A percentile compares a stretch with the other conserved stretches of the same genome.
These are phyloP conservation scores for Aspergillus conjunctus DNA, from an alignment of 495 filamentous ascomycete species.

Conservation along the genomic window DNA sequence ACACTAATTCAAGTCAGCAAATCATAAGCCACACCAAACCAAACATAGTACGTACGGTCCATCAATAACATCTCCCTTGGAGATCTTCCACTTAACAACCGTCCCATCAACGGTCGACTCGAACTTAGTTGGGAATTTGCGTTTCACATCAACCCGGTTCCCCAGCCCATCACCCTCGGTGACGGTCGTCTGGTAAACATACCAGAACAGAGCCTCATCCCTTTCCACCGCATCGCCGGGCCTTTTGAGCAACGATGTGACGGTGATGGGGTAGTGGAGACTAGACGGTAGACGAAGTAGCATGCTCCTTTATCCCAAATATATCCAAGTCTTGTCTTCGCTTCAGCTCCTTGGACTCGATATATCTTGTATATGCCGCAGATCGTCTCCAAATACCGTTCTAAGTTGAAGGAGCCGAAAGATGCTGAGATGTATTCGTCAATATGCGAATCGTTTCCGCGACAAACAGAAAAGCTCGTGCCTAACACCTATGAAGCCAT, in stretches of 20 bases:
- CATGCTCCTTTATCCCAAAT: constrained; percentile 37
- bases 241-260: constrained; percentile 79
- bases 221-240: constrained; percentile 73
- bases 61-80: constrained; percentile 68
- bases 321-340: neutral
- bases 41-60: constrained; percentile 34
- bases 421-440: too few species aligned
- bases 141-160: constrained; percentile 65
- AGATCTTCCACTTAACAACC: constrained; percentile 72
- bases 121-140: constrained; percentile 73
- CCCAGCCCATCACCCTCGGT: constrained; percentile 73
- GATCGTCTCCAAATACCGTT: too few species aligned
- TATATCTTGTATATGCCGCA: too few species aligned
- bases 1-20: constrained; percentile 42
- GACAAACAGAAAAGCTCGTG: neutral
- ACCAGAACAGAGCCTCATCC: constrained; percentile 76
- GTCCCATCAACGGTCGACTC: constrained; percentile 80
- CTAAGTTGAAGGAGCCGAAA: too few species aligned
- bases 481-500: constrained; percentile 35
- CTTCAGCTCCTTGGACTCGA: too few species aligned
- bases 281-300: constrained; percentile 53
- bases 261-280: constrained; percentile 92
- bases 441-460: too few species aligned
- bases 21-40: constrained; percentile 19
- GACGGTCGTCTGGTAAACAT: constrained; percentile 75